Evolutionary conservation across 148 eudicot species (phyloP), one percentile per base, ranked within the genome.

Genomic region (Spergularia marina): DNA sequence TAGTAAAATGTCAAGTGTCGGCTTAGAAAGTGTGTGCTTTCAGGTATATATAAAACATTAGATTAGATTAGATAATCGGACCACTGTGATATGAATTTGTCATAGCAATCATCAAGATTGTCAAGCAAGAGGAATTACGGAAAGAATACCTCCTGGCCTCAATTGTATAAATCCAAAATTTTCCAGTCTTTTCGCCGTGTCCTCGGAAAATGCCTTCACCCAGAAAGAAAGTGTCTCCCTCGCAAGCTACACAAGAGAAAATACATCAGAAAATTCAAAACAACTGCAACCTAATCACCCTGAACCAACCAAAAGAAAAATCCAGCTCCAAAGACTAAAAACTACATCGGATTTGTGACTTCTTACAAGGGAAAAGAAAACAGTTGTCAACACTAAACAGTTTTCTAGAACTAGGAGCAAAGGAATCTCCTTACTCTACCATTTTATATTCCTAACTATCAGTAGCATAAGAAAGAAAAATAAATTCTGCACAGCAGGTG

Each of bases 201-300:
- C 99, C 88, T 92, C 96, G 23, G 99, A 92, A 85, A 92, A 95
- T 59, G 99, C 99, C 88, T 92, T 95, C 80, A 95, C 96, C 99
- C 99, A 95, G 83, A 95, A 95, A 36, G 97, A 92, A 74, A 95
- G 79, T 18, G 92, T 90, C 86, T 95, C 99, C 87, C 99, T 88
- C 65, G 97, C 97, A 80, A 95, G 87, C 99, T 95, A 87, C 75
- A 89, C 74, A n/a, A 74, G 16, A 66, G 16, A 68, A 68, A 17
- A 72, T 23, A 57, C 49, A 66, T 51, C 10, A 64, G 13, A 77
- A n/a, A 62, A 75, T n/a, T 52, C 14, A 78, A 25, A 56, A 67
- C 41, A 51, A 30, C 12, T 15, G 15, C 17, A 23, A 10, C 44
- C 9, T 39, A 59, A 59, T 49, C 36, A 69, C 66, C 70, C 58